phyloP scores from a whole-genome alignment of 768 basidiomycete species.

The Lactifluus pinguis region DNA sequence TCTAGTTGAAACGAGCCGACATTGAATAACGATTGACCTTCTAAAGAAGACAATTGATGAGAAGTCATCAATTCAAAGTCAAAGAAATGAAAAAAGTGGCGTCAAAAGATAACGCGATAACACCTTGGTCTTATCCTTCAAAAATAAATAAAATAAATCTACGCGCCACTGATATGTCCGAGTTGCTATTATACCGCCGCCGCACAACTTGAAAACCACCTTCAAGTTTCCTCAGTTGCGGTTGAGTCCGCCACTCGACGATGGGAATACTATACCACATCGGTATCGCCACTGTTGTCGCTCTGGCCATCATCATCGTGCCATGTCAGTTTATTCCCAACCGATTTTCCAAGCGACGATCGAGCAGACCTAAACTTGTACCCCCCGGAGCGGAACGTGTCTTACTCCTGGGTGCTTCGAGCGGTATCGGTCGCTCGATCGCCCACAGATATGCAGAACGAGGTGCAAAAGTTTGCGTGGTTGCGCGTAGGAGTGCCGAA shows the following conservation, averaged over 20 bases:
- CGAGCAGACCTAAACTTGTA: constrained; percentile 30
- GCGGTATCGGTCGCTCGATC: constrained; percentile 69
- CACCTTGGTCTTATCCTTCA: background rate
- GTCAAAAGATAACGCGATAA: no score
- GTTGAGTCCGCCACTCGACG: background rate
- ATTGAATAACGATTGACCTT: constrained; percentile 44
- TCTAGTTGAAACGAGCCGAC: constrained; percentile 79
- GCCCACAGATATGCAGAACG: constrained; percentile 62
- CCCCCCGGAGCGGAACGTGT: constrained; percentile 54
- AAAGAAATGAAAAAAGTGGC: background rate
- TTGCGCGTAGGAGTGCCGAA: constrained; percentile 51
- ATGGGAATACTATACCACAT: background rate
- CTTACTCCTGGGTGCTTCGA: constrained; percentile 73
- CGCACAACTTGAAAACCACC: background rate
- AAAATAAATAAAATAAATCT: background rate
- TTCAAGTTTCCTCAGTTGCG: background rate
- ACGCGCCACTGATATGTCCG: background rate
- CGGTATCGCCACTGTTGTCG: background rate
- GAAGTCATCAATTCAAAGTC: background rate
- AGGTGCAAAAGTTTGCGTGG: constrained; percentile 69
- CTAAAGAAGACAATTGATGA: constrained; percentile 24
- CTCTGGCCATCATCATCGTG: constrained; percentile 6
- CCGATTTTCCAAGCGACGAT: background rate
- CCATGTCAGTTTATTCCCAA: background rate
- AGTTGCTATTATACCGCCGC: no score